phyloP scores from a whole-genome alignment of 306 rosid genomes.

The Gastrolobium villosum region DNA sequence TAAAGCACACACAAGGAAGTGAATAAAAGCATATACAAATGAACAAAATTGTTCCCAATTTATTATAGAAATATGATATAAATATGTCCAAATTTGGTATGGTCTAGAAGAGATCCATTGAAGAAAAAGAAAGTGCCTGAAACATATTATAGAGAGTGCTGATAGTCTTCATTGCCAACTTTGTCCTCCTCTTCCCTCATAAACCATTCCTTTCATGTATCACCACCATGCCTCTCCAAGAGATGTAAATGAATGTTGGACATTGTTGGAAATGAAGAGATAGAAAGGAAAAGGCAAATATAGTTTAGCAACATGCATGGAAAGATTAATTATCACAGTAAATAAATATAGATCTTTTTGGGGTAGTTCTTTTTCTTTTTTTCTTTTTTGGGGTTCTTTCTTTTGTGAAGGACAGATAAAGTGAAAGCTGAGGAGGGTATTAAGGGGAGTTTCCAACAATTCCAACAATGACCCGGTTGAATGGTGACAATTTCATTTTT shows the following conservation, averaged over 20 bases:
- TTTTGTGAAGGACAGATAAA: slow-evolving; percentile 20
- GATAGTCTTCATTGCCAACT: slow-evolving; percentile 61
- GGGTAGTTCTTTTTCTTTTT: background rate
- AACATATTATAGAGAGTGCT: slow-evolving; percentile 46
- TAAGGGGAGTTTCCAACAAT: slow-evolving; percentile 68
- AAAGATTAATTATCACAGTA: slow-evolving; percentile 48
- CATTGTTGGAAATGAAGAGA: slow-evolving; percentile 65
- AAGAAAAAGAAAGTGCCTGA: slow-evolving; percentile 51
- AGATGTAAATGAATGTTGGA: slow-evolving; percentile 45
- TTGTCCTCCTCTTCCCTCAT: slow-evolving; percentile 62
- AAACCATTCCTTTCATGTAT: slow-evolving; percentile 28
- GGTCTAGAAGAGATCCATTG: slow-evolving; percentile 58
- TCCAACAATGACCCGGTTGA: slow-evolving; percentile 66
- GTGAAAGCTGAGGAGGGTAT: background rate
- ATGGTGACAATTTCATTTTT: slow-evolving; percentile 63
- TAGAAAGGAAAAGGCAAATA: slow-evolving; percentile 7
- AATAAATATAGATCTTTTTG: slow-evolving; percentile 30
- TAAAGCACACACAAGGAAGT: slow-evolving; percentile 25
- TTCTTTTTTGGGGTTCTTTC: background rate
- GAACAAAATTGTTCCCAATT: slow-evolving; percentile 63
- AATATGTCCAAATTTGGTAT: slow-evolving; percentile 74
- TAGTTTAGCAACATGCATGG: slow-evolving; percentile 42
- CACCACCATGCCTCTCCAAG: slow-evolving; percentile 45
- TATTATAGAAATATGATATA: slow-evolving; percentile 64
- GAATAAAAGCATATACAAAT: slow-evolving; percentile 42